Evolutionary conservation across 345 rosid genomes (phyloP), one percentile per base, ranked within the genome.

Genomic region (Ailanthus altissimus): DNA sequence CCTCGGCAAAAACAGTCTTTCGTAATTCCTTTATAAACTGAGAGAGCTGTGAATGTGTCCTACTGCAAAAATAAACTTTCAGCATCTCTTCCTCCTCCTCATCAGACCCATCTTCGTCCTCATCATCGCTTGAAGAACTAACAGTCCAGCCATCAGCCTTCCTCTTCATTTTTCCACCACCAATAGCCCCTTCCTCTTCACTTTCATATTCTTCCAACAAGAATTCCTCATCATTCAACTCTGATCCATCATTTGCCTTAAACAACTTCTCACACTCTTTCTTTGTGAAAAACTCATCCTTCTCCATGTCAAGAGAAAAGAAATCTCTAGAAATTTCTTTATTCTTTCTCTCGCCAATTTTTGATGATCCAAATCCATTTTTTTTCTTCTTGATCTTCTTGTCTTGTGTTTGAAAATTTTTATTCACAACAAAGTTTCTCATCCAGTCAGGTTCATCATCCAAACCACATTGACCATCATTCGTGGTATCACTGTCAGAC

Each of bases 41-140:
- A 0, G 96, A 89, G 66, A 95, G 97, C 84, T 95, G 98, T 7
- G 99, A 93, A 85, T 93, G 97, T 3, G 98, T 95, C 79, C 98
- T 85, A 79, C 99, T 95, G 77, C 99, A 93, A 70, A 93, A 93
- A 83, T 85, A 95, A 65, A 95, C 84, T 87, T 88, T 90, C 79
- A 84, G 70, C 75, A 67, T 86, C 76, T 83, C 85, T 67, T 73
- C 85, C 59, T 70, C 81, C 75, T 85, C 82, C 9, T 82, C 84
- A 10, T 74, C 85, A 2, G 72, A 80, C 36, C 80, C 80, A 12
- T 84, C 83, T 16, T 77, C 85, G n/a, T 62, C 86, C 57, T 85
- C 98, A 60, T 88, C 92, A 4, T 89, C 95, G 75, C 92, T 92
- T 3, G 94, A 91, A n/a, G 89, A 85, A 83, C 78, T 79, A 78